phyloP scores from a whole-genome alignment of 805 yeast genomes.

The Myxozyma vanderwaltii region DNA sequence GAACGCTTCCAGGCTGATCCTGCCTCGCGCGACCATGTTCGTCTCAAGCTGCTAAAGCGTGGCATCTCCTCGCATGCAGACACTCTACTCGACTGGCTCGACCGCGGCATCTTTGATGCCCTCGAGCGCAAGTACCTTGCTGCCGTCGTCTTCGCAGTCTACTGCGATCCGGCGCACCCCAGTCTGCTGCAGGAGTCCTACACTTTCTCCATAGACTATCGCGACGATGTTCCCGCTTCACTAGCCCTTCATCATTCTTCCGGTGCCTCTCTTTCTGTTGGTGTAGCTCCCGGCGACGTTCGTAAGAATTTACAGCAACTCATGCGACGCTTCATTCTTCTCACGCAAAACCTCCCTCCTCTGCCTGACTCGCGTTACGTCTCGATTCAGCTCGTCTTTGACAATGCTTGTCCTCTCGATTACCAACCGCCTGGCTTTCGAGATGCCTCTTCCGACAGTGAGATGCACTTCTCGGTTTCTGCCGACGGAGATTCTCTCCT shows the following conservation, averaged over 20 bases:
- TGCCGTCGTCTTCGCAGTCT: constrained; percentile 52
- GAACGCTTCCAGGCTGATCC: constrained; percentile 45
- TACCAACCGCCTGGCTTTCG: constrained; percentile 55
- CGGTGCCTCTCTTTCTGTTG: constrained; percentile 35
- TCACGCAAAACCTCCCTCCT: constrained; percentile 57
- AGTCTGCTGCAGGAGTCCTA: constrained; percentile 53
- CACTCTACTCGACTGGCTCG: constrained; percentile 55
- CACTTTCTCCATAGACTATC: constrained; percentile 52
- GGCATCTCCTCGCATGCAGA: constrained; percentile 55
- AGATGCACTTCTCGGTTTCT: constrained; percentile 16
- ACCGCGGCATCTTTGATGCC: constrained; percentile 52
- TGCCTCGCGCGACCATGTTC: constrained; percentile 43
- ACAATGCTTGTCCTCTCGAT: constrained; percentile 50
- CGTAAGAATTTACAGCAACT: constrained; percentile 52
- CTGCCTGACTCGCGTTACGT: constrained; percentile 52
- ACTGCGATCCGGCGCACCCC: constrained; percentile 49
- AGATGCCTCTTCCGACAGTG: constrained; percentile 44
- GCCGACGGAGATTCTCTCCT: constrained; percentile 8
- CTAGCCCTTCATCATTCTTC: constrained; percentile 35
- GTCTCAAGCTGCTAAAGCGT: constrained; percentile 52
- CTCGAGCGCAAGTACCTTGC: constrained; percentile 49
- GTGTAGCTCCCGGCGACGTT: constrained; percentile 40
- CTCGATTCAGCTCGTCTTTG: constrained; percentile 54
- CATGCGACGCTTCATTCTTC: constrained; percentile 54
- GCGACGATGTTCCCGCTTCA: constrained; percentile 23